Evolutionary conservation across 192 early-diverging fungal genomes (phyloP).

Genomic region (Coemansia asiatica): DNA sequence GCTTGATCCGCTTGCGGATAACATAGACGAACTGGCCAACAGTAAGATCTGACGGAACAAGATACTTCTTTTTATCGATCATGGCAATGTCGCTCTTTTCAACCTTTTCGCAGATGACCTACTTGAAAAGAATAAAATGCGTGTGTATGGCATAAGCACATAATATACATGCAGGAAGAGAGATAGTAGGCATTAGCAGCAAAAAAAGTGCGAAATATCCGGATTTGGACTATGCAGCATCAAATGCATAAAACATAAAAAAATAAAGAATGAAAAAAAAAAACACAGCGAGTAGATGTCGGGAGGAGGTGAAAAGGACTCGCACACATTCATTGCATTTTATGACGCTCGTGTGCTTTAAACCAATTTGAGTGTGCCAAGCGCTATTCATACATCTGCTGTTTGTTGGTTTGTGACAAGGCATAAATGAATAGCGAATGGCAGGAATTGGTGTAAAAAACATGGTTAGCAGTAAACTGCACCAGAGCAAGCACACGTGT

Average conservation of each 20-base stretch:
- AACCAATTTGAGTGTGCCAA: too few species aligned
- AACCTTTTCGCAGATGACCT: slow-evolving; percentile 90
- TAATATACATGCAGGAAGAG: too few species aligned
- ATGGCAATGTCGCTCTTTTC: slow-evolving; percentile 95
- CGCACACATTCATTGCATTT: too few species aligned
- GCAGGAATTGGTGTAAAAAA: too few species aligned
- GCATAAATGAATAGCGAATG: too few species aligned
- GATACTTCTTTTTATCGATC: slow-evolving; percentile 99
- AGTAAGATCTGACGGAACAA: slow-evolving; percentile 94
- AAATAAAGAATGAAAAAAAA: not conserved
- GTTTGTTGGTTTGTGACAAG: too few species aligned
- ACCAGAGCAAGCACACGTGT: not conserved
- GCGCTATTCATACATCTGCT: too few species aligned
- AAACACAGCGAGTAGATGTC: too few species aligned
- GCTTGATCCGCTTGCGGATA: slow-evolving; percentile 94
- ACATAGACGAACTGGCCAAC: slow-evolving; percentile 98
- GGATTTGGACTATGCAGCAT: slow-evolving; percentile 10
- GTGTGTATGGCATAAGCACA: not conserved
- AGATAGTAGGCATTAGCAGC: not conserved
- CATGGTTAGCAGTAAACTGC: not conserved
- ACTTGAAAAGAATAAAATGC: not conserved
- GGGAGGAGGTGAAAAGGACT: too few species aligned
- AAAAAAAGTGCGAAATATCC: not conserved
- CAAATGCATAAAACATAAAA: not conserved
- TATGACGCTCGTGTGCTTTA: too few species aligned